phyloP scores from a whole-genome alignment of 352 stramenopile species.

The Phytophthora hybrid region DNA sequence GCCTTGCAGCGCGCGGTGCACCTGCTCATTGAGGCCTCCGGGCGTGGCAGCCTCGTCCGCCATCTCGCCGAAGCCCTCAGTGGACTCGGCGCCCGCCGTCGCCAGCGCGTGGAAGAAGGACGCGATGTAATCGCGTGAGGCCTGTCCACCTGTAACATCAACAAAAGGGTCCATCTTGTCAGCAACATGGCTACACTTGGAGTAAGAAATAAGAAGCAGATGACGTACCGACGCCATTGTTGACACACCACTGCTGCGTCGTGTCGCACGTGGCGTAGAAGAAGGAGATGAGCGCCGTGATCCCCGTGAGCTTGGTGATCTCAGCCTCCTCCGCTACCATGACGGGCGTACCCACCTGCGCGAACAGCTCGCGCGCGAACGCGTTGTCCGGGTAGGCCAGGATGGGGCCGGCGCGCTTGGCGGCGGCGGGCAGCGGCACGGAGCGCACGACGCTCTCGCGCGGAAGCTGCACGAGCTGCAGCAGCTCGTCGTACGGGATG shows the following conservation, averaged over 20 bases:
- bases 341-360: conserved; percentile 83
- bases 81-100: conserved; percentile 73
- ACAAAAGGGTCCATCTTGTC: background rate
- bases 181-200: background rate
- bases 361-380: conserved; percentile 72
- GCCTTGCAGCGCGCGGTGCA: conserved; percentile 71
- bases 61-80: conserved; percentile 85
- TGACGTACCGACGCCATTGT: conserved; percentile 83
- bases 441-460: conserved; percentile 80
- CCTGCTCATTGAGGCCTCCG: conserved; percentile 86
- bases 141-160: conserved; percentile 53
- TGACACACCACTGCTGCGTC: conserved; percentile 87
- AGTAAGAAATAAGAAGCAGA: background rate
- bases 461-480: conserved; percentile 74
- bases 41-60: conserved; percentile 83
- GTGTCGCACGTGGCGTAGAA: conserved; percentile 89
- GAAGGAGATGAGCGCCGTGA: conserved; percentile 88
- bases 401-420: conserved; percentile 83
- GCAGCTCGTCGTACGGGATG: conserved; percentile 86
- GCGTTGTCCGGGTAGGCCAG: conserved; percentile 81
- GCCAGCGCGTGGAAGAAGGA: conserved; percentile 88
- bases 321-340: conserved; percentile 82
- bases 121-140: conserved; percentile 82
- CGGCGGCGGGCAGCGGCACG: conserved; percentile 75
- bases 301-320: conserved; percentile 87